Evolutionary conservation across 23 red algal genomes (phyloP), one percentile per base, ranked within the genome.

Genomic region (Gracilaria caudata): DNA sequence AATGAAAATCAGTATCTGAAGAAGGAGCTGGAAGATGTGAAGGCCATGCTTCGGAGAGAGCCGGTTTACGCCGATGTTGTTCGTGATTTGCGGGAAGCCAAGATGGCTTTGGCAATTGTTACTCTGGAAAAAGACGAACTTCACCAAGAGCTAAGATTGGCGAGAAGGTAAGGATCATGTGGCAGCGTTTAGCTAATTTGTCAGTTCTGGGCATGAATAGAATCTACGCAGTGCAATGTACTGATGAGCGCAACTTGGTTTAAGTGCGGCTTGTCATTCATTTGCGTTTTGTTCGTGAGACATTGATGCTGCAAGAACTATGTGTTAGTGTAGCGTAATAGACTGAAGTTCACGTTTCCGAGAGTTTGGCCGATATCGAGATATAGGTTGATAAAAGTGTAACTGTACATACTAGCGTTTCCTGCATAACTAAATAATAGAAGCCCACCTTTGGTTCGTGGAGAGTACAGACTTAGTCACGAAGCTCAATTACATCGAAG

Each of bases 91-190:
- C 75, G 87, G 24, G 87, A 91, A 55, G 68, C 58, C n/a, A 91
- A 91, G 47, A 91, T 91, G 87, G 87, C 87, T 7, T 24, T 91
- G 21, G 87, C 87, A 8, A 91, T 91, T 82, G 25, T 91, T 30
- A 91, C 59, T 7, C 41, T 91, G 76, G 87, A 91, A 63, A 81
- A 82, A 63, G 87, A 91, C 66, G 77, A 81, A 64, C 78, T 91
- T 16, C 25, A 70, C 4, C 76, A 82, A 38, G 71, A 77, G 38
- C 37, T 89, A 16, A 64, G 82, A 72, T 44, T 71, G 65, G 60
- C 46, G n/a, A 55, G 64, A 46, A 45, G 70, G 13, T 75, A 49
- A 75, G 33, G 17, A 7, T 47, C 61, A 66, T 3, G 29, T 3
- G 1, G 30, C 11, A 3, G 9, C 19, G 12, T 14, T 66, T 66